Percentiles rank a stretch among this genome's conserved stretches.
Evolutionary conservation across 352 stramenopile genomes (phyloP).

Genomic region (Globisporangium irregulare): DNA sequence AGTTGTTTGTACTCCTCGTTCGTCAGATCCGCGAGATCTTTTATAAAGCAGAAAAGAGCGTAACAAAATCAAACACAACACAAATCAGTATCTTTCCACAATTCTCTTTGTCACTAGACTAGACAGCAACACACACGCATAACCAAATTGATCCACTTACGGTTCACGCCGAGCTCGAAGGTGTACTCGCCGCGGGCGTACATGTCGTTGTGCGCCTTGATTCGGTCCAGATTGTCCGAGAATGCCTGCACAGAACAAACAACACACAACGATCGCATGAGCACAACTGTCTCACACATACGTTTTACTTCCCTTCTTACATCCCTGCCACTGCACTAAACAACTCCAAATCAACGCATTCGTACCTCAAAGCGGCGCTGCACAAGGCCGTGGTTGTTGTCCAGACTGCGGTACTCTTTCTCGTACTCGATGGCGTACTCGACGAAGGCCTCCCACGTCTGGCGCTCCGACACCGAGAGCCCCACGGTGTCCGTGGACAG

Average conservation of each 20-base stretch:
- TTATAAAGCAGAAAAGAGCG: not conserved
- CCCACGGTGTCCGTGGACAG: conserved; percentile 12
- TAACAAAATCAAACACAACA: not conserved
- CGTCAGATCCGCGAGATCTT: conserved; percentile 37
- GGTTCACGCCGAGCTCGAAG: conserved; percentile 50
- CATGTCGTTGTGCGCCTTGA: conserved; percentile 46
- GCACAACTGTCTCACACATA: not conserved
- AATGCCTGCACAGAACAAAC: conserved; percentile 26
- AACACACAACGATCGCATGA: not conserved
- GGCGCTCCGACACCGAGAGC: conserved; percentile 20
- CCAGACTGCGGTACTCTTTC: conserved; percentile 40
- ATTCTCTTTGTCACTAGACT: not conserved
- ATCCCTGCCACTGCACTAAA: not conserved
- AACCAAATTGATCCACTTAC: conserved; percentile 7
- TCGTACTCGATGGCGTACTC: conserved; percentile 54
- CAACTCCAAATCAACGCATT: not conserved
- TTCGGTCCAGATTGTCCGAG: conserved; percentile 45
- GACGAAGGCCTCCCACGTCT: conserved; percentile 45
- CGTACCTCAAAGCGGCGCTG: conserved; percentile 32
- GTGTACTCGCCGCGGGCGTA: conserved; percentile 41
- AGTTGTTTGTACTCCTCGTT: conserved; percentile 41
- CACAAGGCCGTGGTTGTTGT: conserved; percentile 40
- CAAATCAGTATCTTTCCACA: not conserved
- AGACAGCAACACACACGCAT: not conserved
- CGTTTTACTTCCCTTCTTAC: not conserved